Evolutionary conservation across 2,329 filamentous ascomycete genomes (phyloP).

Genomic region (Claviceps spartinae): DNA sequence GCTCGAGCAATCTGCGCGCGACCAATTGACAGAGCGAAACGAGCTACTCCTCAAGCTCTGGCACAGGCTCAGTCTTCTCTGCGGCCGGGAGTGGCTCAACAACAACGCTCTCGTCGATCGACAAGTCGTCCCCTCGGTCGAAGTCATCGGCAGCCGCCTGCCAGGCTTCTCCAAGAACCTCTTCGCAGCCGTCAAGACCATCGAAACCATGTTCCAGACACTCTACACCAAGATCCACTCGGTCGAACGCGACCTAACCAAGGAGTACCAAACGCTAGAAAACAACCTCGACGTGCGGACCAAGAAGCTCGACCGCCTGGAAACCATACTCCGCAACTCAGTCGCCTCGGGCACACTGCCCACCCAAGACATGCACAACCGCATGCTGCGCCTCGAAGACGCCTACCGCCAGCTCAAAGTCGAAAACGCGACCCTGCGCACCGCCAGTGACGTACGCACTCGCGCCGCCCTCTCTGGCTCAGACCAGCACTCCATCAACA

Average conservation of each 20-base stretch:
- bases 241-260: conserved; percentile 81
- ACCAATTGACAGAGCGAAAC: conserved; percentile 83
- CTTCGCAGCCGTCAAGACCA: conserved; percentile 69
- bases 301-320: conserved; percentile 78
- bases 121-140: conserved; percentile 66
- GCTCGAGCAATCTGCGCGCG: conserved; percentile 69
- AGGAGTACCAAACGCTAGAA: conserved; percentile 80
- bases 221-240: conserved; percentile 70
- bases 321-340: conserved; percentile 60
- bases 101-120: conserved; percentile 81
- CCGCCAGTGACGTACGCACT: conserved; percentile 44
- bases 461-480: conserved; percentile 29
- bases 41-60: conserved; percentile 77
- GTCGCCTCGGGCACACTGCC: conserved; percentile 36
- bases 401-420: conserved; percentile 50
- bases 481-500: conserved; percentile 9
- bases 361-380: conserved; percentile 28
- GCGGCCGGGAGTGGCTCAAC: conserved; percentile 84
- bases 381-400: conserved; percentile 43
- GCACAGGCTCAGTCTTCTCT: conserved; percentile 75
- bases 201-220: conserved; percentile 64
- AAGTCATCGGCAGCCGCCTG: conserved; percentile 74
- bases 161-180: conserved; percentile 85
- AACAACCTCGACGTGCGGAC: conserved; percentile 63
- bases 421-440: conserved; percentile 55